Base-by-base conservation (phyloP, 768 basidiomycete species). In the Kwoniella dendrophila region DNA sequence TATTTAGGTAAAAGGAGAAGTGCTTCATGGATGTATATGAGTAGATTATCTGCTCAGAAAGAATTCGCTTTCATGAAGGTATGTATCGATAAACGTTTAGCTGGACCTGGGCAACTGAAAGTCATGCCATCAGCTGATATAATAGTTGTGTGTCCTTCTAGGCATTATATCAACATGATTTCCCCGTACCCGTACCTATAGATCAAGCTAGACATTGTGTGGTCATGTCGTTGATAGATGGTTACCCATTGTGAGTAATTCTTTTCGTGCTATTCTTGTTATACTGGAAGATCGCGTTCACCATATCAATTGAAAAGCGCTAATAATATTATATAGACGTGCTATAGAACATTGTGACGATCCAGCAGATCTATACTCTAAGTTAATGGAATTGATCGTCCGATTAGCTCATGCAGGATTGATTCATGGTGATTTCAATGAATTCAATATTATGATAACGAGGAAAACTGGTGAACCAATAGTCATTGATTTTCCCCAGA, bases 1-100 rank as follows among this genome's bases (percentile, higher is more conserved):
- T 99, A 98, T 76, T 82, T 99, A 57, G 92, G 94, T 24, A 95
- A 93, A 79, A 85, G 96, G 41, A 92, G 92, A 79, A 90, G 89
- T 18, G 95, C 96, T 0, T 91, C 91, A 18, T 99, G 96, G 96
- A 96, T 98, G 93, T 98, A 97, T 80, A 91, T 99, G 90, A 94
- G 92, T 22, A 85, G 96, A 22, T 81, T 99, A 47, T 89, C 94
- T 18, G 96, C 96, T 8, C 89, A 95, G 81, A 98, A 97, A 76
- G 96, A 99, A 77, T 99, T 88, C 85, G 92, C 91, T 1, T 99
- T 98, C 79, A 95, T 99, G 91, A 97, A 96, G 84, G 95, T 92
- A 56, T 43, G 81, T 56, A 29, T 4, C n/a, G n/a, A n/a, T n/a
- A 36, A 43, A 29, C 24, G 20, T 32, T 36, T 16, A 26, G 22